Evolutionary conservation across 2,329 filamentous ascomycete genomes (phyloP).

Genomic region (Penicillium sp.): DNA sequence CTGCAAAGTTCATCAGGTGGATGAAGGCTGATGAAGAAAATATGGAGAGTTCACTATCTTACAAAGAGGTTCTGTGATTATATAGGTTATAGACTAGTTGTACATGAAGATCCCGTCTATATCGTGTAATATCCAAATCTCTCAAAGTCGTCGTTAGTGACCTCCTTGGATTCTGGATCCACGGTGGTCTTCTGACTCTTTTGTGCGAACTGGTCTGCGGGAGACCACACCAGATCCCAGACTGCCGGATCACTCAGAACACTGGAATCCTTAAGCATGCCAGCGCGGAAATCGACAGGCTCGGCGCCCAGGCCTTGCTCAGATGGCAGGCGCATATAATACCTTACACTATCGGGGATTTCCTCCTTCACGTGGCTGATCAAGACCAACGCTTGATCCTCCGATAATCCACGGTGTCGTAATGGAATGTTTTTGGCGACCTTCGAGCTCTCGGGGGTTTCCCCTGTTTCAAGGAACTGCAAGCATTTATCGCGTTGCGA

Average conservation of each 20-base stretch:
- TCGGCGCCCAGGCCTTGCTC: slow-evolving; percentile 26
- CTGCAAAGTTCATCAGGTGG: too few species aligned
- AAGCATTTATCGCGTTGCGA: slow-evolving; percentile 83
- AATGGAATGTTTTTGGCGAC: slow-evolving; percentile 6
- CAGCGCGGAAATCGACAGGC: slow-evolving; percentile 38
- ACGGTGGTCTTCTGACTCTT: background rate
- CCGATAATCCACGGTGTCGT: slow-evolving; percentile 60
- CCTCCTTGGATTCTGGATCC: background rate
- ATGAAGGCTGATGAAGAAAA: too few species aligned
- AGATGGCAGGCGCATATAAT: slow-evolving; percentile 81
- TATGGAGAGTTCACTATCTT: background rate
- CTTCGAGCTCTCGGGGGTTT: slow-evolving; percentile 42
- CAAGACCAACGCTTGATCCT: slow-evolving; percentile 81
- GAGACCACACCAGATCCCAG: slow-evolving; percentile 39
- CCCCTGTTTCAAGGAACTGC: slow-evolving; percentile 72
- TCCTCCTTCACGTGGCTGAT: slow-evolving; percentile 92
- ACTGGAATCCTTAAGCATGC: slow-evolving; percentile 28
- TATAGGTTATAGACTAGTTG: background rate
- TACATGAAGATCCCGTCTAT: background rate
- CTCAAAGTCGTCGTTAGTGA: background rate
- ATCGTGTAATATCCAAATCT: slow-evolving; percentile 10
- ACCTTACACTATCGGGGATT: slow-evolving; percentile 77
- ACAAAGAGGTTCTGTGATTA: background rate
- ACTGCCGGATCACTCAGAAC: slow-evolving; percentile 27
- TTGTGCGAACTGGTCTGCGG: slow-evolving; percentile 20